These are phyloP conservation scores for Yamadazyma ubonensis DNA, from an alignment of 805 yeast species.

Conservation along the genomic window DNA sequence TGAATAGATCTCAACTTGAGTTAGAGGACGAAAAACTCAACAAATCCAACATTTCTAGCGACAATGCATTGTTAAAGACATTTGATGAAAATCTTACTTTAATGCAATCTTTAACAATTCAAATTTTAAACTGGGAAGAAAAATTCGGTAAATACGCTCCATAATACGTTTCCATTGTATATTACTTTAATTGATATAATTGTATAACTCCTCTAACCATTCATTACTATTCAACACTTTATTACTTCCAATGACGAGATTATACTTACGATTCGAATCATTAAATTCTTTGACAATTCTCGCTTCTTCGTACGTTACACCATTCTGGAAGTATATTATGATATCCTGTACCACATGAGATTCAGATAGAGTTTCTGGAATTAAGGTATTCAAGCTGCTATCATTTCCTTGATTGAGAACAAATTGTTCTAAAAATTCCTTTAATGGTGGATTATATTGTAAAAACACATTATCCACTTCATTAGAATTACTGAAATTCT, in stretches of 20 bases:
- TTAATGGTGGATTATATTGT: slow-evolving; percentile 84
- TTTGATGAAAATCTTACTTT: slow-evolving; percentile 59
- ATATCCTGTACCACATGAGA: slow-evolving; percentile 45
- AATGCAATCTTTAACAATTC: slow-evolving; percentile 73
- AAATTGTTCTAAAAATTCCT: slow-evolving; percentile 29
- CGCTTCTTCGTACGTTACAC: slow-evolving; percentile 90
- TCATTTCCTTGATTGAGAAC: slow-evolving; percentile 1
- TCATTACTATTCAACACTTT: slow-evolving; percentile 31
- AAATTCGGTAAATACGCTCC: slow-evolving; percentile 56
- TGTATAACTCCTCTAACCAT: slow-evolving; percentile 36
- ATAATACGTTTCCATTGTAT: background rate
- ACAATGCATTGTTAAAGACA: slow-evolving; percentile 39
- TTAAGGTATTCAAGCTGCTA: slow-evolving; percentile 27
- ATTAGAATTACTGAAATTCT: slow-evolving; percentile 16
- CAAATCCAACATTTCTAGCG: slow-evolving; percentile 48
- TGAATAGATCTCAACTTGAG: slow-evolving; percentile 83
- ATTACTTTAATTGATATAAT: slow-evolving; percentile 22
- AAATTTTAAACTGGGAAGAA: slow-evolving; percentile 77
- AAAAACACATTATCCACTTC: slow-evolving; percentile 72
- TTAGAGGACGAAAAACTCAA: slow-evolving; percentile 70
- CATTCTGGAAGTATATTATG: slow-evolving; percentile 78
- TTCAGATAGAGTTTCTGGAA: slow-evolving; percentile 29
- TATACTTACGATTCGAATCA: slow-evolving; percentile 49
- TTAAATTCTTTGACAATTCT: slow-evolving; percentile 69
- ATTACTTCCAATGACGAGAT: slow-evolving; percentile 78